Percentiles rank a stretch among this genome's conserved stretches.
Evolutionary conservation across 768 basidiomycete genomes (phyloP).

Genomic region (Lactarius indigo): DNA sequence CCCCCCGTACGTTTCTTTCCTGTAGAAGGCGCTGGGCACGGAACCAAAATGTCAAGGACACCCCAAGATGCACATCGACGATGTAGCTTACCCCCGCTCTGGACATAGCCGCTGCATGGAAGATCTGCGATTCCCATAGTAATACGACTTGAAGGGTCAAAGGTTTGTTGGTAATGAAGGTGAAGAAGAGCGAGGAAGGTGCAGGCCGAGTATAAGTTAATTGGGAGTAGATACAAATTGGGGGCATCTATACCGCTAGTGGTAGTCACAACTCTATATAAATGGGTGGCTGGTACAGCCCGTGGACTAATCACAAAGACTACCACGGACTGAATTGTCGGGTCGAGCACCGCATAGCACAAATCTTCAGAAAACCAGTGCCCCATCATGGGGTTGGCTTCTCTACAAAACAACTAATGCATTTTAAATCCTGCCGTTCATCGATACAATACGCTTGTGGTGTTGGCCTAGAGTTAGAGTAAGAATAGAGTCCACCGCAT

Average conservation of each 20-base stretch:
- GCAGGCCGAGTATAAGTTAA: too few species aligned
- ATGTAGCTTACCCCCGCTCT: not conserved
- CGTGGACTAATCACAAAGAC: too few species aligned
- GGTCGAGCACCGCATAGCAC: too few species aligned
- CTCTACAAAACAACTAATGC: not conserved
- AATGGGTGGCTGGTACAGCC: too few species aligned
- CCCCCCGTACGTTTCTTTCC: not conserved
- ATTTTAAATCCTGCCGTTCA: not conserved
- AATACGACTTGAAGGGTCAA: not conserved
- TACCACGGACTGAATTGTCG: too few species aligned
- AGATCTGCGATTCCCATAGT: not conserved
- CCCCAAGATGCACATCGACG: not conserved
- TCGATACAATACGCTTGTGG: too few species aligned
- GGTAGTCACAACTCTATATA: too few species aligned
- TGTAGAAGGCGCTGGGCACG: not conserved
- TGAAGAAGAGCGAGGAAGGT: not conserved
- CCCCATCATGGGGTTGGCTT: too few species aligned
- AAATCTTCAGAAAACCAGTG: too few species aligned
- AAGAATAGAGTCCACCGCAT: not conserved
- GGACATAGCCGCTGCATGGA: not conserved
- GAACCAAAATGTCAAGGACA: not conserved
- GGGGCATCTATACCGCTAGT: too few species aligned
- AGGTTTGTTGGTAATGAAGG: not conserved
- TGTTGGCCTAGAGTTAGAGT: not conserved
- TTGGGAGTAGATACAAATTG: too few species aligned